These are phyloP conservation scores for Groenewaldozyma tartarivorans DNA, from an alignment of 805 yeast species.

Conservation along the genomic window DNA sequence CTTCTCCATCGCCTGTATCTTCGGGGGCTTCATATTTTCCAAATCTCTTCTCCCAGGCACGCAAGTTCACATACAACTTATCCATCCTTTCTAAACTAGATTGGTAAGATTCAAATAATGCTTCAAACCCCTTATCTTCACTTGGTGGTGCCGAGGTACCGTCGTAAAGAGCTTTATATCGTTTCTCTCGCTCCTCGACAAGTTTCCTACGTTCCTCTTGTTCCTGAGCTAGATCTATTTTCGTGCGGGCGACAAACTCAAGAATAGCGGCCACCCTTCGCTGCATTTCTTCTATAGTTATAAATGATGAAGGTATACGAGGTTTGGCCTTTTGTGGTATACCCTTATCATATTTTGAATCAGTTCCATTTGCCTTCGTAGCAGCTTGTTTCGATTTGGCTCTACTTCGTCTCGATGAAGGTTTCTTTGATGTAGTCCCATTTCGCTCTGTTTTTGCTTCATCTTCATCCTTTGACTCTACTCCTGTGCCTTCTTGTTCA, in stretches of 20 bases:
- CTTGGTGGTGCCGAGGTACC: conserved; percentile 5
- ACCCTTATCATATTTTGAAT: too few relatives aligned
- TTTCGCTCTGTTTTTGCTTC: background rate
- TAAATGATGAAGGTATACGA: conserved; percentile 66
- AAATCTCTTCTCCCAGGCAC: conserved; percentile 70
- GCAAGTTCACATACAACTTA: conserved; percentile 55
- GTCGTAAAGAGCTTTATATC: conserved; percentile 14
- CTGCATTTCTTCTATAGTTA: conserved; percentile 74
- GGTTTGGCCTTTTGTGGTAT: conserved; percentile 54
- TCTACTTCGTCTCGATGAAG: background rate
- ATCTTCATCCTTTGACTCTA: background rate
- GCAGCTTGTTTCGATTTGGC: background rate
- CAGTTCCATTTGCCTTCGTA: background rate
- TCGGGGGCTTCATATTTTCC: background rate
- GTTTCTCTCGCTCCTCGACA: conserved; percentile 28
- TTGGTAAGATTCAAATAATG: conserved; percentile 41
- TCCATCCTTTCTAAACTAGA: conserved; percentile 57
- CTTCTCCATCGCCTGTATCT: too few relatives aligned
- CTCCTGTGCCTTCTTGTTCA: background rate
- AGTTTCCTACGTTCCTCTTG: conserved; percentile 47
- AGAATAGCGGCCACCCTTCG: conserved; percentile 81
- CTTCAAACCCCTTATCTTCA: conserved; percentile 23
- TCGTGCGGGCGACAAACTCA: conserved; percentile 84
- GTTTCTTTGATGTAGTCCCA: background rate
- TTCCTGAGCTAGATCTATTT: conserved; percentile 70